Evolutionary conservation across 768 basidiomycete genomes (phyloP), one percentile per base, ranked within the genome.

Genomic region (Tylopilus balloui): DNA sequence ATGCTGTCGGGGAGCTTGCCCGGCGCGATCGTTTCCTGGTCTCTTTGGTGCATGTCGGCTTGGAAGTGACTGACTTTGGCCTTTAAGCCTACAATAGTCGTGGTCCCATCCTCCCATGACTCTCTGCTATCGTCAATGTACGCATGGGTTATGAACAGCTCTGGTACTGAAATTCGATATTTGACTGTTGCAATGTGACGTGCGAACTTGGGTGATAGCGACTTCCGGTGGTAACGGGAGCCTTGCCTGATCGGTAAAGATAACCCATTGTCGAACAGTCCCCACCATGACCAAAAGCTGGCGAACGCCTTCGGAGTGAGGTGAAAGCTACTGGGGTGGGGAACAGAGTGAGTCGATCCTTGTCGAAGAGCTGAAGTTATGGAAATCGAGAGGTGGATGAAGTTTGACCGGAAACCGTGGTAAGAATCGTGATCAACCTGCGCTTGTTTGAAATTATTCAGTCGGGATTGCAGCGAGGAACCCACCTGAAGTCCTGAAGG

Each of bases 241-340:
- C 94, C 94, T 61, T 94, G 90, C 9, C 92, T 83, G 38, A 93
- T 86, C 1, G 92, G 92, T 9, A 95, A 73, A 1, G 88, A 84
- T 51, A 91, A 70, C 10, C 75, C 75, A 44, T 81, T 75, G 60
- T 93, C 86, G 60, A 97, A 98, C 4, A 93, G 72, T 32, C 75
- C 73, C 80, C 89, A 94, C 94, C 93, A 96, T 1, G 85, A 78
- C 79, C 86, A 90, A 70, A 98, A 98, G 66, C 92, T 89, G 2
- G 88, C 76, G 58, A 92, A 92, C 3, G 81, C 75, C 55, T 86
- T 84, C 0, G 93, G 91, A 2, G 86, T 89, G 27, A 95, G 78
- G 66, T 98, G 88, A 47, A 97, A 71, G 56, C 79, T 88, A 69
- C 84, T 94, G 28, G 78, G 71, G 29, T 68, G 55, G 8, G 53